phyloP scores from a whole-genome alignment of 192 early-diverging fungal species.

The Chytriomyces hyalinus region DNA sequence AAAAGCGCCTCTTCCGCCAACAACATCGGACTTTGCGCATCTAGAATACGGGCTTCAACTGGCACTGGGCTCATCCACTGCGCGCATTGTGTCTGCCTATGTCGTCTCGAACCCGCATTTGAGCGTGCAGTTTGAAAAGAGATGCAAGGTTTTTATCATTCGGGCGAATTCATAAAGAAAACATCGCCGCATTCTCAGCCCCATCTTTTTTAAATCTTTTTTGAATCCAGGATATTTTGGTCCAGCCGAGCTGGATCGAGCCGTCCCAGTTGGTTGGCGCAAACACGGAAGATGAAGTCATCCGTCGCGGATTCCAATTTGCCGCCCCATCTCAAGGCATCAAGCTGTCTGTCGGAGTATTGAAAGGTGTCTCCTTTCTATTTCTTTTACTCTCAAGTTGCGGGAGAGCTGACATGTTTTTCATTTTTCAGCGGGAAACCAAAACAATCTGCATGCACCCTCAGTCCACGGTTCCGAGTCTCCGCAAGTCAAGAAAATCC shows the following conservation, averaged over 20 bases:
- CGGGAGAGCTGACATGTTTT: not conserved
- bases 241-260: conserved; percentile 54
- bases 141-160: conserved; percentile 49
- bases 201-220: conserved; percentile 4
- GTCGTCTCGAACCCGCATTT: conserved; percentile 61
- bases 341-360: conserved; percentile 47
- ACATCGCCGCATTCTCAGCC: not conserved
- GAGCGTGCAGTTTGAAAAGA: conserved; percentile 54
- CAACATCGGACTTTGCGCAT: conserved; percentile 55
- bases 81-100: conserved; percentile 54
- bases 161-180: not conserved
- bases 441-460: not conserved
- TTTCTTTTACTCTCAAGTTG: not conserved
- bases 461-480: conserved; percentile 7
- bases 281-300: conserved; percentile 68
- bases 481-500: conserved; percentile 21
- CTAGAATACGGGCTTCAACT: conserved; percentile 65
- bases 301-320: conserved; percentile 61
- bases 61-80: conserved; percentile 59
- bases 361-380: conserved; percentile 11
- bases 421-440: not conserved
- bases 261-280: conserved; percentile 47
- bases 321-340: conserved; percentile 45
- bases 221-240: conserved; percentile 48
- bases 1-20: conserved; percentile 51